Percentiles rank a stretch among this genome's conserved stretches.
phyloP scores from a whole-genome alignment of 2,329 filamentous ascomycete genomes.

The Sporothrix luriei region DNA sequence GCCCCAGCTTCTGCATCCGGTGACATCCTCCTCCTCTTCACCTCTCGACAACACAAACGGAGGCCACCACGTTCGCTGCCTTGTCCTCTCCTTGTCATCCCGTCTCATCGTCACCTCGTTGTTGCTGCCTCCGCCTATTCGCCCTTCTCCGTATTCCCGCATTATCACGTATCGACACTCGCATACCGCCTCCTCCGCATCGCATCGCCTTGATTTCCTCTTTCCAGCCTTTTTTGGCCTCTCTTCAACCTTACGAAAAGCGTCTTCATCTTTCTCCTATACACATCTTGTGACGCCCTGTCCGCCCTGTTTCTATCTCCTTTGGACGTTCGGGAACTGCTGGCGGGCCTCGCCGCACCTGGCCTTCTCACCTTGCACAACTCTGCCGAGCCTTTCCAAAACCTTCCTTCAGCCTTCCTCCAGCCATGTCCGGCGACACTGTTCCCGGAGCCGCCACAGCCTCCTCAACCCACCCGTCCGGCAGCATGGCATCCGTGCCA shows the following conservation, averaged over 20 bases:
- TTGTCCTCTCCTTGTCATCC: background rate
- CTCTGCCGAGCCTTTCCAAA: background rate
- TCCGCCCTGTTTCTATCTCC: background rate
- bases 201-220: background rate
- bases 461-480: background rate
- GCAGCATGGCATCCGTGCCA: constrained; percentile 8
- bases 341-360: background rate
- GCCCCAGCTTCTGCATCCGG: background rate
- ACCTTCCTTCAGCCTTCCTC: background rate
- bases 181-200: background rate
- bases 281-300: background rate
- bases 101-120: background rate
- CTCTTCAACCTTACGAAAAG: background rate
- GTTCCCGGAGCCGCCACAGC: constrained; percentile 1
- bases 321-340: background rate
- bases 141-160: background rate
- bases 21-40: background rate
- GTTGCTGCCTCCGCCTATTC: background rate
- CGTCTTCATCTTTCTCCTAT: background rate
- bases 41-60: background rate
- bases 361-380: no score
- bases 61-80: background rate
- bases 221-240: no score
- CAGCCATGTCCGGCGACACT: constrained; percentile 27
- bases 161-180: constrained; percentile 2